Evolutionary conservation across 345 rosid species (phyloP).

Genomic region (Brassica carinata): DNA sequence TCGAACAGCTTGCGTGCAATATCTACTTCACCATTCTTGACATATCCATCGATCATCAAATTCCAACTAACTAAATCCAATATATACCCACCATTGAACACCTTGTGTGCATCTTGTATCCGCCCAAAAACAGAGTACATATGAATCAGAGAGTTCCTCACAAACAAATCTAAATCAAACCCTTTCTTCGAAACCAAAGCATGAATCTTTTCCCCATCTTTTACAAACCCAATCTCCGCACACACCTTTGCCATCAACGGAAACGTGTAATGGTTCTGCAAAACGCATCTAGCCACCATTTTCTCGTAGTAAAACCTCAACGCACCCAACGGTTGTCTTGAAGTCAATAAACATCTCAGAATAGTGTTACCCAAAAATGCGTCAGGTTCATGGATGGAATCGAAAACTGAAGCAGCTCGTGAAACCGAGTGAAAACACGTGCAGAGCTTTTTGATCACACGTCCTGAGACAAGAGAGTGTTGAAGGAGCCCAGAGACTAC

Average conservation of each 20-base stretch:
- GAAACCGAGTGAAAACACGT: constrained; percentile 42
- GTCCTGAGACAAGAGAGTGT: constrained; percentile 52
- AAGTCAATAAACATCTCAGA: constrained; percentile 45
- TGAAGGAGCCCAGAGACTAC: constrained; percentile 48
- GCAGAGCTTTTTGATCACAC: constrained; percentile 62
- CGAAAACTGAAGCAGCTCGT: constrained; percentile 48
- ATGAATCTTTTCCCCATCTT: constrained; percentile 49
- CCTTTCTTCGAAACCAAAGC: constrained; percentile 41
- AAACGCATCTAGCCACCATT: constrained; percentile 52
- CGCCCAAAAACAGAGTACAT: constrained; percentile 49
- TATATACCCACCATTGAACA: constrained; percentile 48
- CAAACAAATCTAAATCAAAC: constrained; percentile 48
- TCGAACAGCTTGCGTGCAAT: constrained; percentile 58
- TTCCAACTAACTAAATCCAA: constrained; percentile 62
- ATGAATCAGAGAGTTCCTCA: constrained; percentile 50
- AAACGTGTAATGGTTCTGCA: constrained; percentile 58
- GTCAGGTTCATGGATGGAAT: constrained; percentile 50
- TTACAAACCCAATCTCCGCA: constrained; percentile 45
- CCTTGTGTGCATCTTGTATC: constrained; percentile 39
- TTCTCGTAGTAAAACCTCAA: constrained; percentile 55
- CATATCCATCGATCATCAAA: constrained; percentile 54
- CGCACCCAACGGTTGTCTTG: constrained; percentile 45
- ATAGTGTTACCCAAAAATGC: constrained; percentile 67
- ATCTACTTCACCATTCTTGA: constrained; percentile 43
- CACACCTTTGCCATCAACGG: constrained; percentile 59